Evolutionary conservation across 2,329 filamentous ascomycete species (phyloP).

Genomic region (Claviceps sp.): DNA sequence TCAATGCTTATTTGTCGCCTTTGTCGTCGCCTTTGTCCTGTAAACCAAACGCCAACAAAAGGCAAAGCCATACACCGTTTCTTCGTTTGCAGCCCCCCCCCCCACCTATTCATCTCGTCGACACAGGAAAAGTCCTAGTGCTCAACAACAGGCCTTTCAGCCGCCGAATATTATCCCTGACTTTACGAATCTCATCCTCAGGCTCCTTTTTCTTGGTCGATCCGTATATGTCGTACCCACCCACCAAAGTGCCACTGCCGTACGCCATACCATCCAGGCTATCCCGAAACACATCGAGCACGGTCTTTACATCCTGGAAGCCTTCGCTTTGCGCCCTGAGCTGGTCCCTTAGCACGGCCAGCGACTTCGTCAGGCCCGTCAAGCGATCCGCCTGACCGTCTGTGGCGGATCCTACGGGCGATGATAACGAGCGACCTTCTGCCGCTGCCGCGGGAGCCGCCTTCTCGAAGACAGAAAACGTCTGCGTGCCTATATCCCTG

Average conservation of each 20-base stretch:
- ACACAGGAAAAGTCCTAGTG: slow-evolving; percentile 56
- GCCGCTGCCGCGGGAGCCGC: slow-evolving; percentile 6
- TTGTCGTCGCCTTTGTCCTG: no score
- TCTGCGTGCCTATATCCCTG: slow-evolving; percentile 69
- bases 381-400: slow-evolving; percentile 30
- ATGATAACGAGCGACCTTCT: background rate
- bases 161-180: slow-evolving; percentile 62
- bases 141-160: slow-evolving; percentile 70
- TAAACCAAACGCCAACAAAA: no score
- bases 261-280: slow-evolving; percentile 52
- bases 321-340: slow-evolving; percentile 31
- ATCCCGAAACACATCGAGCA: slow-evolving; percentile 45
- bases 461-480: slow-evolving; percentile 27
- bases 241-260: slow-evolving; percentile 20
- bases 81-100: background rate
- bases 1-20: no score
- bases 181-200: slow-evolving; percentile 57
- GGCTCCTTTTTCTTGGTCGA: slow-evolving; percentile 35
- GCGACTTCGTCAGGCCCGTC: slow-evolving; percentile 25
- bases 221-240: slow-evolving; percentile 28
- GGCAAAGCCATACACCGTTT: no score
- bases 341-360: slow-evolving; percentile 30
- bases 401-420: slow-evolving; percentile 13
- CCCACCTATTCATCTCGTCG: slow-evolving; percentile 15
- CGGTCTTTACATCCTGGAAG: slow-evolving; percentile 35